Evolutionary conservation across 768 basidiomycete species (phyloP), one percentile per base, ranked within the genome.

Genomic region (Roridomyces roridus): DNA sequence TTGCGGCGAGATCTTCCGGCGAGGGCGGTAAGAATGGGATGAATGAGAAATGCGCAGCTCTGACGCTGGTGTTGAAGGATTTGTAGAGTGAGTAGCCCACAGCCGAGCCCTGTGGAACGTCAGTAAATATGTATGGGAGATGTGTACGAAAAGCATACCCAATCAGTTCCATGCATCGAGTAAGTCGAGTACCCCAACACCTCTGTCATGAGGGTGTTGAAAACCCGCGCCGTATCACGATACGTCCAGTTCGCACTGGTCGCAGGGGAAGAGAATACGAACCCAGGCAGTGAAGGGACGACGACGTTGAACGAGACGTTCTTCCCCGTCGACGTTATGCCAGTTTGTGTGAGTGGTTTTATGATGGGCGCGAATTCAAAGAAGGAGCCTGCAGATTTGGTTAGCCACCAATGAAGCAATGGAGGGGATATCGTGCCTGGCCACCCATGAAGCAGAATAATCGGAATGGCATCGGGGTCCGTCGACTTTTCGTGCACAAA

Each of bases 151-250:
- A n/a, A 29, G 31, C 59, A 35, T n/a, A 67, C 68, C 59, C 63
- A 67, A 47, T 70, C 68, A n/a, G 57, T 59, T 2, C 62, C 68
- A 31, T 65, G 51, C 8, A 59, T 50, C 36, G 58, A 56, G 26
- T 67, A 70, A n/a, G 35, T 43, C 12, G 51, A 42, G 46, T 70
- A 70, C 10, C 63, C 64, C 5, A 70, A 57, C 4, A 68, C 62
- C 25, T 63, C 60, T 7, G 53, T 60, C 67, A 70, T 67, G 34
- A 70, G 62, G 9, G 55, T 64, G 40, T 70, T 64, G 35, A 57
- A 68, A 23, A 67, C 46, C 12, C 62, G 45, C 1, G 68, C 68
- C 40, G 62, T 70, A 42, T 70, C 65, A n/a, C 42, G 47, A 15
- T 67, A 46, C 12, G 54, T 63, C 65, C 62, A 63, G 14, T 47